Conservation (phyloP, 768 basidiomycete genomes). For the Calocybe cyanea region DNA sequence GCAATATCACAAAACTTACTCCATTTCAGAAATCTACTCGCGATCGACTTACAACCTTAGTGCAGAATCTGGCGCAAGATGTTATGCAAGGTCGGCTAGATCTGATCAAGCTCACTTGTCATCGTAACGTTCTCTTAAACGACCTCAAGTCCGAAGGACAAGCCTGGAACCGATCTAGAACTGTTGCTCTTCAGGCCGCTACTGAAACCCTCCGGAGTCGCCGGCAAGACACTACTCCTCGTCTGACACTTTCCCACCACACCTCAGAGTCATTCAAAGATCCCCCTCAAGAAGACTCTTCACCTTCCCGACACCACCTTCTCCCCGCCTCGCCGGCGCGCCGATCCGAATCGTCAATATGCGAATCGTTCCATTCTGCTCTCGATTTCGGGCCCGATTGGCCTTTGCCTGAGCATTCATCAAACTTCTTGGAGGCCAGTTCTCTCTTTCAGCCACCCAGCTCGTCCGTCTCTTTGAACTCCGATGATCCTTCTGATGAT, state of each 20-base stretch:
- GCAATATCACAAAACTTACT: conserved; percentile 80
- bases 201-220: conserved; percentile 57
- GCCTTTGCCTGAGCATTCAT: conserved; percentile 38
- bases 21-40: conserved; percentile 87
- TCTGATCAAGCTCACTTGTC: conserved; percentile 68
- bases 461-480: conserved; percentile 29
- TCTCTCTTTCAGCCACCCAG: conserved; percentile 29
- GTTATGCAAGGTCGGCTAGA: conserved; percentile 68
- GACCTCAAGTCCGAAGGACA: conserved; percentile 74
- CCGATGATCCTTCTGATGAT: conserved; percentile 11
- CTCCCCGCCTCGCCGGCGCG: conserved; percentile 24
- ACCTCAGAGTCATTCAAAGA: conserved; percentile 16
- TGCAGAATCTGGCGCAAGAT: conserved; percentile 61
- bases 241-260: conserved; percentile 34
- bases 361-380: conserved; percentile 69
- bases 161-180: conserved; percentile 62
- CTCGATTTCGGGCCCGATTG: conserved; percentile 52
- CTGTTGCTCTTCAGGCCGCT: conserved; percentile 71
- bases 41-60: conserved; percentile 60
- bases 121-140: conserved; percentile 66
- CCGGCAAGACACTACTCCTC: conserved; percentile 28
- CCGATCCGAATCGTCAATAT: conserved; percentile 42
- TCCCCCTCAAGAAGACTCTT: background rate
- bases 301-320: conserved; percentile 6
- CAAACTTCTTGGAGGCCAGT: conserved; percentile 28